These are phyloP conservation scores for Excoecaria agallocha DNA, from an alignment of 345 rosid species.

Conservation along the genomic window DNA sequence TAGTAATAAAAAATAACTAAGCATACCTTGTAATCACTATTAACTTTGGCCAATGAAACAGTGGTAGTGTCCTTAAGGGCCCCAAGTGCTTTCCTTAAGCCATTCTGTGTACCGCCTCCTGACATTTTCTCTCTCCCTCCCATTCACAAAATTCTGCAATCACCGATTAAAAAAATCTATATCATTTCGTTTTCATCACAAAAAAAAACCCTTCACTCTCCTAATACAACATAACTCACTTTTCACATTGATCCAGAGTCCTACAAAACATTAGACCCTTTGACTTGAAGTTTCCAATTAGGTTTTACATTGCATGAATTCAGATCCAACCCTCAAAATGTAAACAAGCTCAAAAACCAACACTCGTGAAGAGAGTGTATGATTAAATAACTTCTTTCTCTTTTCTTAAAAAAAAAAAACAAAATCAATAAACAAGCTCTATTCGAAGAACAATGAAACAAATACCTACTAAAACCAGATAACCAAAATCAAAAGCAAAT, in stretches of 20 bases:
- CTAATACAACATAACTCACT: neutral
- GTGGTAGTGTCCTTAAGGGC: constrained; percentile 96
- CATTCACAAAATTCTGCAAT: constrained; percentile 38
- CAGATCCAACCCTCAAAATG: constrained; percentile 22
- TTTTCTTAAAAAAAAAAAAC: neutral
- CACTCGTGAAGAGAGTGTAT: no score
- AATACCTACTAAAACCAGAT: neutral
- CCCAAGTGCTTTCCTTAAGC: constrained; percentile 93
- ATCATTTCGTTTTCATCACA: constrained; percentile 2
- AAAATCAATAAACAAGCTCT: neutral
- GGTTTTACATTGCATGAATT: constrained; percentile 9
- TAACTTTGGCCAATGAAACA: constrained; percentile 96
- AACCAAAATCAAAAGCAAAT: neutral
- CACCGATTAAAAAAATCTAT: constrained; percentile 18
- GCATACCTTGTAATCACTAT: constrained; percentile 88
- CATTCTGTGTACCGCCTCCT: constrained; percentile 77
- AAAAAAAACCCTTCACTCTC: neutral
- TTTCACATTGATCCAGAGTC: neutral
- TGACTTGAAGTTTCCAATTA: neutral
- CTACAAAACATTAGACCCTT: neutral
- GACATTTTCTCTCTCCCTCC: constrained; percentile 59
- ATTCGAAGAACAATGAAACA: neutral
- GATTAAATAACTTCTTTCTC: neutral
- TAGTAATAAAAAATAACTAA: neutral
- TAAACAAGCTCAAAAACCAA: neutral